Evolutionary conservation across 2,329 filamentous ascomycete species (phyloP), one percentile per base, ranked within the genome.

Genomic region (Akanthomyces lecanii): DNA sequence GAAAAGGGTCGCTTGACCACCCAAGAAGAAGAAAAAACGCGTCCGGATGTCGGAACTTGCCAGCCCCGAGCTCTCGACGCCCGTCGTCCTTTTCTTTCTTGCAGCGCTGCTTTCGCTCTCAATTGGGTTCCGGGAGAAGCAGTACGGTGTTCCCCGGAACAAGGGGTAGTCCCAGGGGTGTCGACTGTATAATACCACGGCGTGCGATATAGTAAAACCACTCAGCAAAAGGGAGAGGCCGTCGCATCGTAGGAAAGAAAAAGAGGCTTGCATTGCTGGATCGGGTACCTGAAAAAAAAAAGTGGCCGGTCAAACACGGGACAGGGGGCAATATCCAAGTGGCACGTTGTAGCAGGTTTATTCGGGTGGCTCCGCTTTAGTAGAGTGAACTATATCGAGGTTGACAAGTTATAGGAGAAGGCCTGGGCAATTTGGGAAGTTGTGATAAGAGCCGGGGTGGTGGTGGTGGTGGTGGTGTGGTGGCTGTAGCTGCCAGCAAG

Each of bases 261-360:
- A 40, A 56, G 42, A 16, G 16, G 25, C 53, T 56, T 56, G 53
- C 53, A 56, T 45, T 30, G 23, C 6, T 33, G 53, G 25, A 56
- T 56, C 53, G 44, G 55, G 42, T 58, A 48, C 42, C 42, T 47
- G 44, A 47, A n/a, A 47, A 42, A 42, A 42, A 42, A 44, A 44
- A 21, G 16, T 44, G 38, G 11, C 11, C 21, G 25, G 21, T 23
- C 42, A 48, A 6, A 52, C 18, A 36, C 18, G 40, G 44, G 42
- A 28, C 7, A 12, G 51, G 6, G 33, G 47, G 11, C 23, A 28
- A 28, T 21, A 38, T 3, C 23, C 36, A 38, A 21, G 50, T 30
- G 33, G 50, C 45, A 48, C 33, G 33, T 10, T 25, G 48, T 51
- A 33, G 8, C 48, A 51, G 48, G 48, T 51, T 28, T 14, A 51